Base-by-base conservation (phyloP, 1,284 basidiomycete species). In the Austroboletus novae-zelandiae region DNA sequence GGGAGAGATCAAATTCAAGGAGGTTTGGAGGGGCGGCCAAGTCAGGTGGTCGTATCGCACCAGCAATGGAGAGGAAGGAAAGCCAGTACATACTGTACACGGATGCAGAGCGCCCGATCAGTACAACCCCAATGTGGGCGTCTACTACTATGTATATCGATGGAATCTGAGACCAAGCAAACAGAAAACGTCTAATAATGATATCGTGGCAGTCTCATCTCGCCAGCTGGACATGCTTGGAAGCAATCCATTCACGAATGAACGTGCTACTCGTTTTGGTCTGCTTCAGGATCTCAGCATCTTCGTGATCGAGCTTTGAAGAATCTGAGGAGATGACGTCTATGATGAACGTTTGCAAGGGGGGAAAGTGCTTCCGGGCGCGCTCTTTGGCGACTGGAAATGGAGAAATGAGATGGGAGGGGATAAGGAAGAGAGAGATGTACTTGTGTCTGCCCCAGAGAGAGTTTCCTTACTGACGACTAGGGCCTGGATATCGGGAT, bases 181-280 rank as follows among this genome's bases (percentile, higher is more conserved):
- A 23, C 23, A 23, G 23, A 23, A 23, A 23, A 23, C 23, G 25
- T 25, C 25, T 25, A 25, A 25, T 6, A 25, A 29, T 29, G 29
- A 29, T 29, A 10, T 9, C 10, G 9, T 29, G 10, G 29, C 8
- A 29, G 29, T 29, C 29, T 29, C 29, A 29, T 29, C 29, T 29
- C 8, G 9, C 29, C 29, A 29, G 25, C 25, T 25, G 29, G 29
- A 9, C 29, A 29, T 29, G 9, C 29, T 8, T 29, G 29, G 64
- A 60, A 20, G 77, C 81, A 58, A 96, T 84, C 90, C 91, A 95
- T 57, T 86, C 77, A 30, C 94, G 76, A 57, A 97, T 94, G 54
- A 80, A 89, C 9, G 92, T 94, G 66, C 91, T 94, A 63, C 94
- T 93, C 80, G 96, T 84, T 75, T 96, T 96, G 36, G 83, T 77